These are phyloP conservation scores for Backusella westeae DNA, from an alignment of 192 early-diverging fungal species.

Conservation along the genomic window DNA sequence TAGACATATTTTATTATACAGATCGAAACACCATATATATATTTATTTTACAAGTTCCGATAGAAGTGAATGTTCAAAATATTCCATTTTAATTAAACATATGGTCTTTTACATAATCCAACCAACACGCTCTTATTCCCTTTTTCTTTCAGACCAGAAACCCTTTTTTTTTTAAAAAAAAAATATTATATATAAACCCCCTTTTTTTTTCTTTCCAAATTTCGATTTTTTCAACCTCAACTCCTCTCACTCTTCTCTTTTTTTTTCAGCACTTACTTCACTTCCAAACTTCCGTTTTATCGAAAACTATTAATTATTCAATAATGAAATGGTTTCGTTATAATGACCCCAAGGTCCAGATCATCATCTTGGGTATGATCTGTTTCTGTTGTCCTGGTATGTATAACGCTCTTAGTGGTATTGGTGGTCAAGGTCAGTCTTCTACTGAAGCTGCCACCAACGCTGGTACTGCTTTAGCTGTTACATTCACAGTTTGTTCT, in stretches of 20 bases:
- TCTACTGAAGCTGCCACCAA: constrained; percentile 60
- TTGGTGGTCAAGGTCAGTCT: constrained; percentile 66
- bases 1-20: too few relatives aligned
- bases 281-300: not conserved
- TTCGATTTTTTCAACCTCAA: not conserved
- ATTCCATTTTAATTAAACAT: too few relatives aligned
- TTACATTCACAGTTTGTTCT: constrained; percentile 76
- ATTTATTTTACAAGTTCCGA: too few relatives aligned
- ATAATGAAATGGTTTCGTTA: constrained; percentile 39
- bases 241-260: not conserved
- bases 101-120: too few relatives aligned
- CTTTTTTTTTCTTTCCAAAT: not conserved
- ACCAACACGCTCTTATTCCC: not conserved
- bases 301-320: not conserved
- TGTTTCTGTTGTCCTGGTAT: constrained; percentile 81
- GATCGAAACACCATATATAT: too few relatives aligned
- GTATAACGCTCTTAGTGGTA: constrained; percentile 63
- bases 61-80: too few relatives aligned
- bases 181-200: not conserved
- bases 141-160: not conserved
- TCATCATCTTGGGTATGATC: constrained; percentile 63
- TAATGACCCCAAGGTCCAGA: constrained; percentile 57
- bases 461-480: constrained; percentile 76
- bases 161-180: not conserved
- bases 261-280: not conserved